Evolutionary conservation across 345 rosid species (phyloP), one percentile per base, ranked within the genome.

Genomic region (Brassica rapa): DNA sequence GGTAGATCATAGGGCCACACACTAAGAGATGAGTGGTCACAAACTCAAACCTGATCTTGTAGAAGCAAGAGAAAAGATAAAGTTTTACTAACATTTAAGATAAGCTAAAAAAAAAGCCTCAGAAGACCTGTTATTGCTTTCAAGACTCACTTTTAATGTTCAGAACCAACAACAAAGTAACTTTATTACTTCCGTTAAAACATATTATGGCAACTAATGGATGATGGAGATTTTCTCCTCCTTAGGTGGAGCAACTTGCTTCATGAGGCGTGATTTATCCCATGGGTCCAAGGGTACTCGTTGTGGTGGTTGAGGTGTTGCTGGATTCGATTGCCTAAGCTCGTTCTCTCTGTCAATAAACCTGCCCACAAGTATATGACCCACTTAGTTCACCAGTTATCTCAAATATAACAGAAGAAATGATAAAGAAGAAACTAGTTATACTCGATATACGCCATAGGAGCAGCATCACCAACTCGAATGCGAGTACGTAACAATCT

Each of bases 401-500:
- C 55, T 46, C 25, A 24, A 24, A 24, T 24, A 24, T 24, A 24
- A 14, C 55, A 49, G 55, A 4, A n/a, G 16, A 0, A 12, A 46
- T 4, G 55, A 46, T 46, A 4, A 46, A 14, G 16, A 46, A 14
- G 19, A 49, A 49, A 49, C 55, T n/a, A 49, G 19, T 49, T 14
- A 0, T 49, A 49, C 56, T 49, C 56, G 19, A 49, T 49, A 49
- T 49, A 49, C 8, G 56, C 56, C 56, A 49, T 49, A 4, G 56
- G 56, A 49, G 56, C 56, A 49, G 56, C 56, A 4, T 49, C 56
- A 49, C 56, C 56, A n/a, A 49, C 56, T 49, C 56, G 56, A 14
- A 91, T 88, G 73, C 95, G 97, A 29, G 97, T 91, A 56, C 90
- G 85, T 32, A 92, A 91, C 74, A 94, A 29, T 84, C 97, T 94